Evolutionary conservation across 176 grass and related monocot species (phyloP).

Genomic region (Dendrocalamus sinicus): DNA sequence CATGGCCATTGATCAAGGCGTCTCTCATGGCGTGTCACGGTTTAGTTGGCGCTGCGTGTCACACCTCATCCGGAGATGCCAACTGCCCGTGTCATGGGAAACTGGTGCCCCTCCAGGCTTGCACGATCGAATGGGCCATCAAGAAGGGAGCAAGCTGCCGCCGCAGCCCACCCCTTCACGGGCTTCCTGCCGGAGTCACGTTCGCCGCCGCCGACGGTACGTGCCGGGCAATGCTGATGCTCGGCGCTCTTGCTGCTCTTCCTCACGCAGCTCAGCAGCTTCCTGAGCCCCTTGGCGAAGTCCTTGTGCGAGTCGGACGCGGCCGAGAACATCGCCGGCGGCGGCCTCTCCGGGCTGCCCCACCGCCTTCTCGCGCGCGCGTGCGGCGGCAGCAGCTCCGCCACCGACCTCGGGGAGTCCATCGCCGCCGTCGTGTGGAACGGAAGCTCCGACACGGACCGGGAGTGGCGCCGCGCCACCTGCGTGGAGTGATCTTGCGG

Average conservation of each 20-base stretch:
- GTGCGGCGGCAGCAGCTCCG: background rate
- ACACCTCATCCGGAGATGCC: slow-evolving; percentile 51
- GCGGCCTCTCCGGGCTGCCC: slow-evolving; percentile 46
- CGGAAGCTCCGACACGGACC: slow-evolving; percentile 47
- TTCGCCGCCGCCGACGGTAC: background rate
- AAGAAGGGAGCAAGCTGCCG: slow-evolving; percentile 32
- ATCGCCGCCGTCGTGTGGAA: background rate
- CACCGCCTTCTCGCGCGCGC: slow-evolving; percentile 48
- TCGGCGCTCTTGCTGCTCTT: slow-evolving; percentile 37
- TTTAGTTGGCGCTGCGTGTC: slow-evolving; percentile 1
- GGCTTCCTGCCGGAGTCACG: slow-evolving; percentile 42
- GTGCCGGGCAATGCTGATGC: background rate
- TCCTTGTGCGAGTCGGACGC: slow-evolving; percentile 53
- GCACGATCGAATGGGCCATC: slow-evolving; percentile 49
- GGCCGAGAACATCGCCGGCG: slow-evolving; percentile 28
- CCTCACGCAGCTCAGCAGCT: slow-evolving; percentile 62
- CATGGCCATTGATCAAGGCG: background rate
- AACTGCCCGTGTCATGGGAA: slow-evolving; percentile 53
- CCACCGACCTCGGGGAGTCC: background rate
- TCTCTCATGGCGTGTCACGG: background rate
- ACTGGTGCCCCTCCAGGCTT: slow-evolving; percentile 53
- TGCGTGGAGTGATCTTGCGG: background rate
- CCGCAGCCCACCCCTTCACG: slow-evolving; percentile 47
- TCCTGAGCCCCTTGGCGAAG: slow-evolving; percentile 55
- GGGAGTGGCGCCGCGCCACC: slow-evolving; percentile 17